Evolutionary conservation across 2,329 filamentous ascomycete species (phyloP).

Genomic region (Cladophialophora exuberans): DNA sequence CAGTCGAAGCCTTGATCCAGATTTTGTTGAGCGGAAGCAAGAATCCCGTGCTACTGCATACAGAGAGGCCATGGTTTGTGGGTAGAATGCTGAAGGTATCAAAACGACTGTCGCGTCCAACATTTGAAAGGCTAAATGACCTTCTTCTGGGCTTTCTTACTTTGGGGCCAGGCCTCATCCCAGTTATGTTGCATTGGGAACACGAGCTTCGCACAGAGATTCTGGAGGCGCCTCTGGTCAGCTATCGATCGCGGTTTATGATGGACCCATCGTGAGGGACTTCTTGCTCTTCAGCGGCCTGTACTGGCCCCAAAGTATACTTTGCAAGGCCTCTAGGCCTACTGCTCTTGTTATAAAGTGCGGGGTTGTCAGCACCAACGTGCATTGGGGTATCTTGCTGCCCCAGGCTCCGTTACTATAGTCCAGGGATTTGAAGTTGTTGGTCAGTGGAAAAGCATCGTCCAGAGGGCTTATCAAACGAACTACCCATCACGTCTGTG

Average conservation of each 20-base stretch:
- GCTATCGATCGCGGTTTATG: constrained; percentile 39
- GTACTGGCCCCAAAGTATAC: too few species aligned
- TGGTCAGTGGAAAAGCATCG: too few species aligned
- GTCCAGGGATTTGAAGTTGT: too few species aligned
- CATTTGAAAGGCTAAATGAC: constrained; percentile 42
- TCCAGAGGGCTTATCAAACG: too few species aligned
- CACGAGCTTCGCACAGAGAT: constrained; percentile 41
- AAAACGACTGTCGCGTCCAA: constrained; percentile 40
- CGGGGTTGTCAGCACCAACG: background rate
- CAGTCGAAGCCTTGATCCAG: constrained; percentile 44
- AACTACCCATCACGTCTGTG: too few species aligned
- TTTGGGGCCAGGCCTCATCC: constrained; percentile 33
- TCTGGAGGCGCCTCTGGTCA: constrained; percentile 41
- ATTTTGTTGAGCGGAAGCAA: constrained; percentile 44
- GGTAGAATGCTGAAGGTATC: constrained; percentile 46
- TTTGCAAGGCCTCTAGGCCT: too few species aligned
- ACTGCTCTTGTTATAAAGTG: too few species aligned
- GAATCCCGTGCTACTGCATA: constrained; percentile 28
- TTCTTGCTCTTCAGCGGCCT: background rate
- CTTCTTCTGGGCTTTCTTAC: constrained; percentile 43
- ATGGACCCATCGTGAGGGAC: constrained; percentile 14
- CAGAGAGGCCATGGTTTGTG: constrained; percentile 43
- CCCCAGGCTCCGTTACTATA: background rate
- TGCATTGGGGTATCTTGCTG: background rate
- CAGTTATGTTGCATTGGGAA: constrained; percentile 38